Evolutionary conservation across 192 early-diverging fungal genomes (phyloP).

Genomic region (Rhizophagus prolifer): DNA sequence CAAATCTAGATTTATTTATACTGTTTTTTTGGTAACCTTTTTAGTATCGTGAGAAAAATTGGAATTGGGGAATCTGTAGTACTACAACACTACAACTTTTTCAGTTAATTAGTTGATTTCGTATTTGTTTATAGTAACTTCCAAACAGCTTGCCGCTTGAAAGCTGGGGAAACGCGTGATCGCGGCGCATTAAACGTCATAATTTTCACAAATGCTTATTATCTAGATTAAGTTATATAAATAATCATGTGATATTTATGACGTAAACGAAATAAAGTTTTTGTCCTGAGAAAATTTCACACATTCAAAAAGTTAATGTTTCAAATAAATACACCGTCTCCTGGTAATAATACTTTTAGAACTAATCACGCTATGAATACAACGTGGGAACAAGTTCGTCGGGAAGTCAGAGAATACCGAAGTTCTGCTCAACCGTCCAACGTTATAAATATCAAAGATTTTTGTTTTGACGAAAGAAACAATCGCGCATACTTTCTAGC

Average conservation of each 20-base stretch:
- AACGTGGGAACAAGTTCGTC: constrained; percentile 61
- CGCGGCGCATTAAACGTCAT: too few species aligned
- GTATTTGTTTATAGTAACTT: too few species aligned
- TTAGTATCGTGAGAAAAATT: background rate
- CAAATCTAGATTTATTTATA: background rate
- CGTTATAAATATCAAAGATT: constrained; percentile 49
- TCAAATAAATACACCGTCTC: background rate
- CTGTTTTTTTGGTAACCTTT: background rate
- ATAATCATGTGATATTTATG: background rate
- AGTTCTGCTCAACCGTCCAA: constrained; percentile 42
- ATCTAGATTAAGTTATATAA: background rate
- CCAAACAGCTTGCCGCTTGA: too few species aligned
- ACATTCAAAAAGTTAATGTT: background rate
- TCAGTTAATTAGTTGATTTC: background rate
- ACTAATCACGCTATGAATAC: background rate
- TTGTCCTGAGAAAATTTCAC: background rate
- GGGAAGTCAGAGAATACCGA: constrained; percentile 55
- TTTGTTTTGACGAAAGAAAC: constrained; percentile 49
- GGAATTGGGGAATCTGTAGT: background rate
- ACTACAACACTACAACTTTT: background rate
- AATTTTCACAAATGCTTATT: background rate
- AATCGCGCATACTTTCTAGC: constrained; percentile 57
- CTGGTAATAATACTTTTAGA: background rate
- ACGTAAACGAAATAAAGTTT: background rate
- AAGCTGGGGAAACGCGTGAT: too few species aligned